phyloP scores from a whole-genome alignment of 495 filamentous ascomycete species.

The Pseudomonodictys pantanalensis region DNA sequence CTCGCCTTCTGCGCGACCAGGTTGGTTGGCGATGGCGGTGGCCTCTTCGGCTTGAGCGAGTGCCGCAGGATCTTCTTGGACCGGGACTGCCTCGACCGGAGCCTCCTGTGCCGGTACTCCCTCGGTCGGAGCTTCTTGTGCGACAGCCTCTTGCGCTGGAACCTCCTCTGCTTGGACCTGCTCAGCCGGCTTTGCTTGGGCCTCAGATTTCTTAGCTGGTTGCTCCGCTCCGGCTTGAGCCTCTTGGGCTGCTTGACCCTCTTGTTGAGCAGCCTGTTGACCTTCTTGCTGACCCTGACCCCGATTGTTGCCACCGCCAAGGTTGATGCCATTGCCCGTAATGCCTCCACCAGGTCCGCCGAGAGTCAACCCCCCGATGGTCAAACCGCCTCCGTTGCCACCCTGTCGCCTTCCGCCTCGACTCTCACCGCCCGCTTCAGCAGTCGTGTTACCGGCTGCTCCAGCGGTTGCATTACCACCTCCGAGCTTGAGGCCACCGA shows the following conservation, averaged over 20 bases:
- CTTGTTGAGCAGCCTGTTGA: not conserved
- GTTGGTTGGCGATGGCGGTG: not conserved
- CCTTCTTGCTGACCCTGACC: not conserved
- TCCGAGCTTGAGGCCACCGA: constrained; percentile 7
- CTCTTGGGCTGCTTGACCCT: constrained; percentile 7
- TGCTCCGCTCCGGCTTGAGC: not conserved
- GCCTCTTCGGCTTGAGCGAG: not conserved
- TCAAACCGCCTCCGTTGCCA: constrained; percentile 7
- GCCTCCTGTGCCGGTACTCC: not conserved
- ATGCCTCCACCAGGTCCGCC: constrained; percentile 21
- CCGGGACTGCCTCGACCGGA: not conserved
- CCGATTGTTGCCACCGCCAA: not conserved
- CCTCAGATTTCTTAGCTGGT: not conserved
- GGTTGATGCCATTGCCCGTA: not conserved
- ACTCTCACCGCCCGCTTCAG: not conserved
- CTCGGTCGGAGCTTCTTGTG: not conserved
- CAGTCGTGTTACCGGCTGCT: not conserved
- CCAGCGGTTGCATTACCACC: not conserved
- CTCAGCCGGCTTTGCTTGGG: not conserved
- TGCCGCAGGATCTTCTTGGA: not conserved
- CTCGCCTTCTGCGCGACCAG: not conserved
- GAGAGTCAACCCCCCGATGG: constrained; percentile 21
- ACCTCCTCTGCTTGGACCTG: not conserved
- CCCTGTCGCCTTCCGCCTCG: not conserved
- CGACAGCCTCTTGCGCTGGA: not conserved